Base-by-base conservation (phyloP, 176 grass and related monocot species). In the Aegilops longissima region DNA sequence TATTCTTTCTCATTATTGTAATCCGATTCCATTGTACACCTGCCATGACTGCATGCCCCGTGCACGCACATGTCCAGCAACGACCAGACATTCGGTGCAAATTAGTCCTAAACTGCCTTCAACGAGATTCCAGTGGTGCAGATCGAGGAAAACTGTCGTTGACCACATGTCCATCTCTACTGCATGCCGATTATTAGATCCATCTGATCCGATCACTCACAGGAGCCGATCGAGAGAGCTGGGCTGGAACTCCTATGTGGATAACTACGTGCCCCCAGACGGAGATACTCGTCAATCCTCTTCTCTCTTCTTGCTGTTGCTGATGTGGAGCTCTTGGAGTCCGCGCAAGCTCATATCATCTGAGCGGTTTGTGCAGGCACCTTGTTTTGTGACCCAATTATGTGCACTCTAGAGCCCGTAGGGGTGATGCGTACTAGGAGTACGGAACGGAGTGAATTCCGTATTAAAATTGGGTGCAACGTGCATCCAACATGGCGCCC, bases 1-100 rank as follows among this genome's bases (percentile, higher is more conserved):
- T 65, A 52, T 11, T 16, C 81, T 21, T 17, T 3, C 70, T 8
- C 31, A 76, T 76, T 78, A 82, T 86, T 90, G 52, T 86, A 78
- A n/a, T 35, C 33, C 3, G 6, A n/a, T n/a, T 24, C 23, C 24
- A 18, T 10, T 31, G 63, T 9, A 20, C 85, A 76, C 61, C 79
- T 87, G 70, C 70, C n/a, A 30, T 23, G 36, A 81, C 49, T 30
- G 70, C 79, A 17, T 74, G 78, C 21, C 72, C 4, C 3, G 6
- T 18, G 29, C 33, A 20, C 80, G 24, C 66, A 78, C 29, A 85
- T 71, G 80, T 20, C 38, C 63, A 21, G 8, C 74, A 56, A 79
- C 84, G 66, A 70, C 75, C 75, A 70, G 64, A 70, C 74, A 86
- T 58, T 29, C 74, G 35, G 9, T 21, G 44, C 74, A 69, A 54